Percentiles rank a stretch among this genome's conserved stretches.
phyloP scores from a whole-genome alignment of 306 rosid genomes.

The Betula pendula region DNA sequence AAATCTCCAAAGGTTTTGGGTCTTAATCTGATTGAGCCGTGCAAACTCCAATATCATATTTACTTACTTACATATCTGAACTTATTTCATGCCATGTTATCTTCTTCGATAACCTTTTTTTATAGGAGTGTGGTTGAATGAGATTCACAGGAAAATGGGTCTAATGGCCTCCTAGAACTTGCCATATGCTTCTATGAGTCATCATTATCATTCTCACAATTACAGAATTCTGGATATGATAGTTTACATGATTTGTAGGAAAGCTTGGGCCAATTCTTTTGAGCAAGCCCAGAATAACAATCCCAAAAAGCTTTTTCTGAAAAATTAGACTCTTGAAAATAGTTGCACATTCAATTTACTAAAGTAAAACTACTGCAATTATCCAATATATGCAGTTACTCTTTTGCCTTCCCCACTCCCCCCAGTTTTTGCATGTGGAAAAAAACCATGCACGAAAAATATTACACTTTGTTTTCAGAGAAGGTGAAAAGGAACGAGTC shows the following conservation, averaged over 20 bases:
- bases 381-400: too few species aligned
- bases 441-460: too few species aligned
- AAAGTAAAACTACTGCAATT: background rate
- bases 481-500: too few species aligned
- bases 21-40: slow-evolving; percentile 86
- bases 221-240: background rate
- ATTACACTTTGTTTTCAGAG: too few species aligned
- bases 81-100: background rate
- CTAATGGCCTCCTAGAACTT: background rate
- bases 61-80: background rate
- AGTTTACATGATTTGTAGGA: background rate
- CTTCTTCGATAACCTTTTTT: background rate
- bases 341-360: background rate
- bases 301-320: background rate
- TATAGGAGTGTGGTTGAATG: background rate
- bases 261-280: background rate
- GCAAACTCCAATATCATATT: slow-evolving; percentile 83
- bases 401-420: too few species aligned
- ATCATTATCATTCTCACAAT: background rate
- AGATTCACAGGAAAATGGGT: background rate
- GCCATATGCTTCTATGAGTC: background rate
- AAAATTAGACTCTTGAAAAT: too few species aligned
- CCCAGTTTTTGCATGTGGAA: too few species aligned
- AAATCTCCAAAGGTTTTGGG: slow-evolving; percentile 51
- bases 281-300: background rate